phyloP scores from a whole-genome alignment of 768 basidiomycete genomes.

The Agrocybe praecox region DNA sequence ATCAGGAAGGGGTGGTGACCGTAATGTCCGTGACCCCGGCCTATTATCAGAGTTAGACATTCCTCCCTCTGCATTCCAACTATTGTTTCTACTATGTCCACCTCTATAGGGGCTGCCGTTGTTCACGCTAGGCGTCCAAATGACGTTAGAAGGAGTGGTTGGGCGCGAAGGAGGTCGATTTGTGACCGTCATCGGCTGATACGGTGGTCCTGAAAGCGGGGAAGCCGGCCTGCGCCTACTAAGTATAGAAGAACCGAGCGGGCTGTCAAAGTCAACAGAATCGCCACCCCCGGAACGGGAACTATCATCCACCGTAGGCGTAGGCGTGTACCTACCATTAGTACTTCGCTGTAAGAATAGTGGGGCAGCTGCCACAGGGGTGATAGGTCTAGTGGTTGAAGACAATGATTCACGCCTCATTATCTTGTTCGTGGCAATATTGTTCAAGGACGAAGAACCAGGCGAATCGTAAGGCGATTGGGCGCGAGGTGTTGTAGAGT shows the following conservation, averaged over 20 bases:
- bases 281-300: conserved; percentile 29
- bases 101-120: conserved; percentile 19
- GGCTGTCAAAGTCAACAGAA: conserved; percentile 45
- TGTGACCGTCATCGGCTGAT: conserved; percentile 52
- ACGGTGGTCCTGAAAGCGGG: conserved; percentile 62
- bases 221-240: conserved; percentile 70
- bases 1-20: conserved; percentile 61
- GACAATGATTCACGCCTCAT: conserved; percentile 57
- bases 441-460: conserved; percentile 31
- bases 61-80: conserved; percentile 51
- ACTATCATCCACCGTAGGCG: conserved; percentile 43
- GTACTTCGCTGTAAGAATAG: conserved; percentile 61
- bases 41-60: conserved; percentile 33
- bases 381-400: conserved; percentile 47
- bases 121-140: conserved; percentile 53
- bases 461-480: conserved; percentile 55
- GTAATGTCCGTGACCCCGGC: conserved; percentile 39
- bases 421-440: conserved; percentile 35
- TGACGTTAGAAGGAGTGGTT: conserved; percentile 70
- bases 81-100: conserved; percentile 60
- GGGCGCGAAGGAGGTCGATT: conserved; percentile 61
- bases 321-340: conserved; percentile 67
- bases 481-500: conserved; percentile 81
- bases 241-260: conserved; percentile 53
- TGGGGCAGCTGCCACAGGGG: conserved; percentile 47